Base-by-base conservation (phyloP, 495 filamentous ascomycete species). In the Ramalina intermedia region DNA sequence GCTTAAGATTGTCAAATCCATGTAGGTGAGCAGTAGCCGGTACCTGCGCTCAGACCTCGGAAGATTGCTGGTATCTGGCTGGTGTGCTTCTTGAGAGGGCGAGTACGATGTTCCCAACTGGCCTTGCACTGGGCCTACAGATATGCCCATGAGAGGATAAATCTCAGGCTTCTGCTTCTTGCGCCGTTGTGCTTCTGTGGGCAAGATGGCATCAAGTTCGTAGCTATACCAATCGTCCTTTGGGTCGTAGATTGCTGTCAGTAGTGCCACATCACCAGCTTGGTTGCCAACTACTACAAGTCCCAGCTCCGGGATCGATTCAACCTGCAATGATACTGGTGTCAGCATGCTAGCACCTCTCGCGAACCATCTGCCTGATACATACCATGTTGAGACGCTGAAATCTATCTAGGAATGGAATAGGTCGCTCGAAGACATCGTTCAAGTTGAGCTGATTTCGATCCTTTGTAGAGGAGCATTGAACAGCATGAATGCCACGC, bases 291-390 rank as follows among this genome's bases (percentile, higher is more conserved):
- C 73, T 8, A 89, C 65, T 4, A 94, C 75, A 26, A 96, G 67
- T 6, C 78, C 84, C 16, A 93, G 70, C 50, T 91, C 84, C 0
- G 85, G 84, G 23, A 96, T 76, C 47, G 84, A 76, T 21, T 78
- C 29, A 33, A 33, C 29, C 29, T 33, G 29, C 29, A 33, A 33
- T 33, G 8, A 33, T 33, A 8, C 29, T 33, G 8, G 12, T 9
- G 29, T 33, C 29, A 33, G 29, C 29, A 33, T 24, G 23, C n/a
- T n/a, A 23, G 21, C 14, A 16, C 26, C 2, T 12, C 40, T 9
- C 6, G 14, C 33, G 21, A 20, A 6, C 1, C 7, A 3, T 45
- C 4, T 1, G 11, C 3, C 7, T 7, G 11, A 33, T 33, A 33
- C 12, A 2, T 33, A 33, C 29, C 29, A 33, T 33, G 29, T 33